Base-by-base conservation (phyloP, 768 basidiomycete genomes). In the Tylopilus sp. region DNA sequence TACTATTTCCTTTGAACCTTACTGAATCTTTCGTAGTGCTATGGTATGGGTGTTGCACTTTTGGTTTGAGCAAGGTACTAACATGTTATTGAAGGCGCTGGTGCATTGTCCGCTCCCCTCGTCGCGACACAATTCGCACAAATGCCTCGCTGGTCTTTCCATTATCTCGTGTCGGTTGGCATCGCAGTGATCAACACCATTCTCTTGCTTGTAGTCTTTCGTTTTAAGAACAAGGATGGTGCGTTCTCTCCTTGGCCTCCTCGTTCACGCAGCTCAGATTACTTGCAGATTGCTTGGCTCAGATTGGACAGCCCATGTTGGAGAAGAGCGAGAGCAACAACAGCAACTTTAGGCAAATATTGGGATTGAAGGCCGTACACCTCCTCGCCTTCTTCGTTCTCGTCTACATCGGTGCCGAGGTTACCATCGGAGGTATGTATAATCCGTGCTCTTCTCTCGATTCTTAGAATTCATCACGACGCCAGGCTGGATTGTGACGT, bases 51-150 rank as follows among this genome's bases (percentile, higher is more conserved):
- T 30, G 11, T 46, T 11, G n/a, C 50, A 19, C 5, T 5, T 33
- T 24, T 25, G 1, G 12, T 54, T 22, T 6, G 19, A 37, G 19
- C 37, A 5, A 4, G 38, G 17, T 51, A 26, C 54, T 69, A 33
- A 58, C 13, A 8, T 3, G 19, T 37, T 11, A 3, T 43, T 17
- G 6, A 59, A 88, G 86, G 87, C 17, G 70, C 78, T 1, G 87
- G 87, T 2, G 87, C 87, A 3, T 71, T 88, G 10, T 73, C 73
- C 9, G 69, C 91, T 0, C 92, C 93, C 3, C 76, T 95, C 13
- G 82, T 86, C 0, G 79, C 92, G 0, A 95, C 93, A 0, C 87
- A 91, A 53, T 94, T 95, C 58, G 76, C 88, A 0, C 81, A 83
- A 51, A 59, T 81, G 21, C 66, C 58, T 0, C 77, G 72, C 30